A percentile compares a stretch with the other conserved stretches of the same genome.
Conservation (phyloP, 148 eudicot genomes). For the Pharnaceum exiguum region DNA sequence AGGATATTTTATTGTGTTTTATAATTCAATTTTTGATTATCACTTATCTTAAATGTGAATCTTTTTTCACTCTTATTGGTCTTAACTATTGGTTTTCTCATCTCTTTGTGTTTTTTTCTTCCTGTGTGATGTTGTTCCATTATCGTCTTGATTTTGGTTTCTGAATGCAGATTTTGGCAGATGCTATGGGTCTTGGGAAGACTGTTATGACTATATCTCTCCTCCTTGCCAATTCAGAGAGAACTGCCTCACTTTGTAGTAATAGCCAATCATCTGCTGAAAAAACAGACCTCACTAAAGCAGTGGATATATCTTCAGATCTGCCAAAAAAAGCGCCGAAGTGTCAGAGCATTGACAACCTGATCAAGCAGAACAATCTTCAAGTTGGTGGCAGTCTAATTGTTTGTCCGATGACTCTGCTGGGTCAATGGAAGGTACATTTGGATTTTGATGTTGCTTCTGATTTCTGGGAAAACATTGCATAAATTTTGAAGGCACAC, state of each 20-base stretch:
- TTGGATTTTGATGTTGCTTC: neutral
- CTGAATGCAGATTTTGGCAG: conserved; percentile 80
- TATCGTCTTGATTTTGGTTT: conserved; percentile 27
- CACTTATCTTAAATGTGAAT: no score
- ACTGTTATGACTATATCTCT: conserved; percentile 96
- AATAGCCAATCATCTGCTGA: conserved; percentile 34
- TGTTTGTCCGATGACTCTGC: conserved; percentile 96
- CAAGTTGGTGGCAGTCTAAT: conserved; percentile 77
- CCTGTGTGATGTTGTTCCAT: no score
- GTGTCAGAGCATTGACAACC: conserved; percentile 55
- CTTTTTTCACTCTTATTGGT: no score
- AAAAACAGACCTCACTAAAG: conserved; percentile 29
- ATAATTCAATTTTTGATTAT: no score
- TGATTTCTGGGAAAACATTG: neutral
- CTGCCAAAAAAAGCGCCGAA: conserved; percentile 44
- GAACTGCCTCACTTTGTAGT: conserved; percentile 44
- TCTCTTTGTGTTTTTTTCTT: no score
- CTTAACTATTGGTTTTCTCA: no score
- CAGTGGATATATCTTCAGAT: conserved; percentile 41
- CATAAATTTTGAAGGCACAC: neutral
- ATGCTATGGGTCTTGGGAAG: conserved; percentile 99
- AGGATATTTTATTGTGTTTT: no score
- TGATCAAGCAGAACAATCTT: conserved; percentile 35
- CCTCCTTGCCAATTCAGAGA: conserved; percentile 74
- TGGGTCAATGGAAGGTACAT: conserved; percentile 98